phyloP scores from a whole-genome alignment of 73 alveolate species.

The Symbiodinium natans region DNA sequence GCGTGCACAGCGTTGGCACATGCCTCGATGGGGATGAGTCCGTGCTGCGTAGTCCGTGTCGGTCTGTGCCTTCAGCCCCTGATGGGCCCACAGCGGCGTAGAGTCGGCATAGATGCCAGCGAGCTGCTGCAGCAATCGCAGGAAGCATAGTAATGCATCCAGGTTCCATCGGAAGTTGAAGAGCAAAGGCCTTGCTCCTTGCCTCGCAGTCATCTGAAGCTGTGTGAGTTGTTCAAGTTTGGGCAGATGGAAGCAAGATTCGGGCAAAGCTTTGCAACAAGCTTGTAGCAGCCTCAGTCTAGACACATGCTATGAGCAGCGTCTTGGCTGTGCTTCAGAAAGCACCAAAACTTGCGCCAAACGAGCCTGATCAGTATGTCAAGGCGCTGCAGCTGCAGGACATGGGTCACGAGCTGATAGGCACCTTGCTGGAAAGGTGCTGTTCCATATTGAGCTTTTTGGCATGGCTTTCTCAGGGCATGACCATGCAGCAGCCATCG shows the following conservation, averaged over 20 bases:
- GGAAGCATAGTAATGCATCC: neutral
- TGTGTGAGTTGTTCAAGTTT: neutral
- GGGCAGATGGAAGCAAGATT: conserved; percentile 20
- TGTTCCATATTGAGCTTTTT: neutral
- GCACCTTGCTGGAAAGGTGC: neutral
- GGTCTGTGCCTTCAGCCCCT: neutral
- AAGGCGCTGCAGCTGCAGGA: conserved; percentile 13
- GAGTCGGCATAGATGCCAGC: neutral
- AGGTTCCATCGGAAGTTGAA: conserved; percentile 63
- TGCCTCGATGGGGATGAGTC: neutral
- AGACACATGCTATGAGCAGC: neutral
- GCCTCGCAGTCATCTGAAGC: neutral
- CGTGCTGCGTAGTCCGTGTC: neutral
- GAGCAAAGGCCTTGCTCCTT: conserved; percentile 51
- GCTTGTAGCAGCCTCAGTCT: neutral
- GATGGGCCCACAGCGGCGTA: neutral
- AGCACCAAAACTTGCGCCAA: neutral
- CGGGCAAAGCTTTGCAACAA: conserved; percentile 45
- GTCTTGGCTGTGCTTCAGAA: neutral
- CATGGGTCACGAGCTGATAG: conserved; percentile 26
- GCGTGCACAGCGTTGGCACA: conserved; percentile 60
- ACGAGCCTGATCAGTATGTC: neutral
- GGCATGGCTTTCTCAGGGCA: neutral
- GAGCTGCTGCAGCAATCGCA: neutral
- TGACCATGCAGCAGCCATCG: conserved; percentile 32